Evolutionary conservation across 441 rosid species (phyloP).

Genomic region (Metrosideros polymorpha): DNA sequence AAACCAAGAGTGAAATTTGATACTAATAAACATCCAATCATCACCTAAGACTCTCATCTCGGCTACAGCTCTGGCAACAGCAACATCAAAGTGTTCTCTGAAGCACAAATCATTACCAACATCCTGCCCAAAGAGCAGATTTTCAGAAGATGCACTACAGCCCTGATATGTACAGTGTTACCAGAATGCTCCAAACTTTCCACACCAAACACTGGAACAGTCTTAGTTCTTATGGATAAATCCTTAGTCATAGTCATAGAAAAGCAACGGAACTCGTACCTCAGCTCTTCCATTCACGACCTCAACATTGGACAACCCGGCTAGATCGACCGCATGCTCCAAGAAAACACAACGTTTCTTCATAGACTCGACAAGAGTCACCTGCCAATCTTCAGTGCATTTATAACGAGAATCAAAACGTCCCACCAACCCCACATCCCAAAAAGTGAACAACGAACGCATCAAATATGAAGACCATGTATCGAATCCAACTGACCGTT

Average conservation of each 20-base stretch:
- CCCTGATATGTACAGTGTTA: not conserved
- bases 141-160: not conserved
- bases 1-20: not conserved
- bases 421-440: not conserved
- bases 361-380: slow-evolving; percentile 78
- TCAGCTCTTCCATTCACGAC: slow-evolving; percentile 88
- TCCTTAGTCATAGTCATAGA: not conserved
- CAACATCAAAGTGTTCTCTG: slow-evolving; percentile 85
- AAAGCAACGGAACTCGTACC: slow-evolving; percentile 19
- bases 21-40: not conserved
- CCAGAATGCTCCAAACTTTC: not conserved
- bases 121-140: slow-evolving; percentile 33
- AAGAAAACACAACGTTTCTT: slow-evolving; percentile 81
- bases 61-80: slow-evolving; percentile 93
- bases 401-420: not conserved
- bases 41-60: slow-evolving; percentile 92
- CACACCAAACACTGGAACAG: not conserved
- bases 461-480: not conserved
- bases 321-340: slow-evolving; percentile 60
- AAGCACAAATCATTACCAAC: slow-evolving; percentile 45
- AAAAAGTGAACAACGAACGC: not conserved
- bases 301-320: slow-evolving; percentile 57
- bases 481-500: not conserved
- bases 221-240: not conserved
- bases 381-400: slow-evolving; percentile 53